phyloP scores from a whole-genome alignment of 1,139 yeast genomes.

The Suhomyces choctaworum region DNA sequence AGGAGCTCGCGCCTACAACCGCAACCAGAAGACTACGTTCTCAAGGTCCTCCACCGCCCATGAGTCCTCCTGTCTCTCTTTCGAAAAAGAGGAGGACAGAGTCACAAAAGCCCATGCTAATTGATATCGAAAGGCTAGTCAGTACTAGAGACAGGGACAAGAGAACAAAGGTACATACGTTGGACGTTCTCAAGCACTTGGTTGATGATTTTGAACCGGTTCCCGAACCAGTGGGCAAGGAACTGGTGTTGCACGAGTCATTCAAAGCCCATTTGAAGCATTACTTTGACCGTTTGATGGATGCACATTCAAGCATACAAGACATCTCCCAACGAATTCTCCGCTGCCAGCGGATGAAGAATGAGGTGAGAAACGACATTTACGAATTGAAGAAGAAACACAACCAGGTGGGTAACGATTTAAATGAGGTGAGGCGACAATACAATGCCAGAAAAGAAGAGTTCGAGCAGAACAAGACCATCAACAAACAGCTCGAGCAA shows the following conservation, averaged over 20 bases:
- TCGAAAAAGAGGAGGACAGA: constrained; percentile 19
- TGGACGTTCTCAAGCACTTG: constrained; percentile 41
- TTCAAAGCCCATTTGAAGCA: constrained; percentile 33
- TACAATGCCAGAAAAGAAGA: constrained; percentile 27
- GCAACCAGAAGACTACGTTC: constrained; percentile 3
- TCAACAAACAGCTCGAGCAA: constrained; percentile 13
- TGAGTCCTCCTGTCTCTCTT: constrained; percentile 10
- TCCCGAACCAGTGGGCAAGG: constrained; percentile 18
- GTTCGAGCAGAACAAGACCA: constrained; percentile 23
- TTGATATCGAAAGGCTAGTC: constrained; percentile 32
- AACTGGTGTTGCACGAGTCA: constrained; percentile 19
- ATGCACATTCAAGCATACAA: constrained; percentile 43
- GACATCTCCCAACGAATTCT: constrained; percentile 39
- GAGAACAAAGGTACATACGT: constrained; percentile 31
- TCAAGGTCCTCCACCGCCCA: constrained; percentile 2
- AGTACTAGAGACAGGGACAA: constrained; percentile 26
- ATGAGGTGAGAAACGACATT: constrained; percentile 40
- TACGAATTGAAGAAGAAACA: constrained; percentile 41
- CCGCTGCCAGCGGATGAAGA: constrained; percentile 41
- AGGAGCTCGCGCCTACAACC: constrained; percentile 1
- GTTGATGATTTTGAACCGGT: constrained; percentile 30
- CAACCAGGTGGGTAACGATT: constrained; percentile 37
- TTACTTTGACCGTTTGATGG: constrained; percentile 34
- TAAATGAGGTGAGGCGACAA: constrained; percentile 37
- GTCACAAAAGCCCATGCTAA: constrained; percentile 29